A percentile compares a stretch with the other conserved stretches of the same genome.
Conservation (phyloP, 768 basidiomycete species). For the Pleurotus citrinopileatus region DNA sequence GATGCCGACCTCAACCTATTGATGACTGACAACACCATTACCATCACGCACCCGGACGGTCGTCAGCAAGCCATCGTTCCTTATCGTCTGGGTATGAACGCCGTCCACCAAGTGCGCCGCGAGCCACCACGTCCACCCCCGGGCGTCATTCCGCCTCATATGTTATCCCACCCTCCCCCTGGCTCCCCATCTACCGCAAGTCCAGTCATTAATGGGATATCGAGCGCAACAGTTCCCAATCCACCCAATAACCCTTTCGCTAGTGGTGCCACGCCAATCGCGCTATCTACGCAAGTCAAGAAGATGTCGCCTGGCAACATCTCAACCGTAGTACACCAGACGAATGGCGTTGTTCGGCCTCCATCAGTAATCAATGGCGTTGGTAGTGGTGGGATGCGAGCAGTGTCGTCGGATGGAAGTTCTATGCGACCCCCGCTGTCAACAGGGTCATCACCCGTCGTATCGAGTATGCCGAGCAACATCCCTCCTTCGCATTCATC, state of each 20-base stretch:
- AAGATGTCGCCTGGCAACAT: slow-evolving; percentile 55
- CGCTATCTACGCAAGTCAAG: slow-evolving; percentile 60
- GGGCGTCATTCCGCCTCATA: slow-evolving; percentile 15
- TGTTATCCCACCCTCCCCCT: slow-evolving; percentile 10
- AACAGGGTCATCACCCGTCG: slow-evolving; percentile 20
- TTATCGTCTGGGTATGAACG: slow-evolving; percentile 40
- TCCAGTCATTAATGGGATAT: slow-evolving; percentile 8
- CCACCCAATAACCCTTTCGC: slow-evolving; percentile 2
- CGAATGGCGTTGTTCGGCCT: slow-evolving; percentile 54
- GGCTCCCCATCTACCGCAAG: slow-evolving; percentile 11
- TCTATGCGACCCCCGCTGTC: slow-evolving; percentile 26
- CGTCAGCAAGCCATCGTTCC: slow-evolving; percentile 49
- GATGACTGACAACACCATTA: slow-evolving; percentile 48
- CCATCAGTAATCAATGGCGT: slow-evolving; percentile 19
- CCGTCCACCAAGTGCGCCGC: slow-evolving; percentile 25
- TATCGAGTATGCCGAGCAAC: slow-evolving; percentile 26
- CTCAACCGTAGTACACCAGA: slow-evolving; percentile 58
- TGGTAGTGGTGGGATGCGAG: background rate
- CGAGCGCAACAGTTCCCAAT: slow-evolving; percentile 1
- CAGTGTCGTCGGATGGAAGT: background rate
- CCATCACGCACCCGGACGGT: slow-evolving; percentile 33
- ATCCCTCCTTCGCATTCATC: slow-evolving; percentile 31
- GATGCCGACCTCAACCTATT: slow-evolving; percentile 54
- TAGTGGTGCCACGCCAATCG: slow-evolving; percentile 30
- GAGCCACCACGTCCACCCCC: slow-evolving; percentile 28